Percentiles rank a stretch among this genome's conserved stretches.
Evolutionary conservation across 768 basidiomycete genomes (phyloP).

Genomic region (Suillus placidus): DNA sequence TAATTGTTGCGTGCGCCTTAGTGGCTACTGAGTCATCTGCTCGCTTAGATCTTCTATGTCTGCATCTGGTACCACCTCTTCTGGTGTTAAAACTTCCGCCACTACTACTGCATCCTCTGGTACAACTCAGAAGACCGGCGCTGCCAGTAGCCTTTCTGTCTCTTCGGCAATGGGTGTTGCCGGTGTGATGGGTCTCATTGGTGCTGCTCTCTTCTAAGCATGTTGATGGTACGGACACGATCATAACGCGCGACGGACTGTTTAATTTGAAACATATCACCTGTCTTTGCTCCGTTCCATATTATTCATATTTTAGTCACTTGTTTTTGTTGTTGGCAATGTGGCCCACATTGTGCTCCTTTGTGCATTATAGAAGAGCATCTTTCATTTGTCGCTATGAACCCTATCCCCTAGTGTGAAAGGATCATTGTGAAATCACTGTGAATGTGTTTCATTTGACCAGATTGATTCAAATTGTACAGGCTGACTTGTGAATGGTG

Average conservation of each 20-base stretch:
- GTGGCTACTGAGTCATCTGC: background rate
- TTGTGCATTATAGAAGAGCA: constrained; percentile 2
- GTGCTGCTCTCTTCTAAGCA: constrained; percentile 49
- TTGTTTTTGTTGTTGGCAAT: background rate
- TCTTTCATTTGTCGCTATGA: background rate
- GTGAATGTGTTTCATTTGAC: background rate
- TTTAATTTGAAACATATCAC: constrained; percentile 23
- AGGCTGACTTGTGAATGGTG: background rate
- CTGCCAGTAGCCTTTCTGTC: constrained; percentile 32
- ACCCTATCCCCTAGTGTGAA: background rate
- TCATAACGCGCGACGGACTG: constrained; percentile 20
- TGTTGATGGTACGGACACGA: background rate
- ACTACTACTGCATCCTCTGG: constrained; percentile 18
- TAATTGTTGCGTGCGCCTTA: background rate
- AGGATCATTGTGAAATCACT: background rate
- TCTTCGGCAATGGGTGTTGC: constrained; percentile 47
- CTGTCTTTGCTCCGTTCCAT: constrained; percentile 11
- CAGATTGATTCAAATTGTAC: background rate
- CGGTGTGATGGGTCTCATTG: constrained; percentile 53
- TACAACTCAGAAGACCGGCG: constrained; percentile 32
- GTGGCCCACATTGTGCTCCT: background rate
- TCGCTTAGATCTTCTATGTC: constrained; percentile 21
- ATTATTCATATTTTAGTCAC: constrained; percentile 2
- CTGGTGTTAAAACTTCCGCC: constrained; percentile 22
- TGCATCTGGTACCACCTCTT: constrained; percentile 15